Conservation (phyloP, 2,329 filamentous ascomycete species). For the Onygenales sp. region DNA sequence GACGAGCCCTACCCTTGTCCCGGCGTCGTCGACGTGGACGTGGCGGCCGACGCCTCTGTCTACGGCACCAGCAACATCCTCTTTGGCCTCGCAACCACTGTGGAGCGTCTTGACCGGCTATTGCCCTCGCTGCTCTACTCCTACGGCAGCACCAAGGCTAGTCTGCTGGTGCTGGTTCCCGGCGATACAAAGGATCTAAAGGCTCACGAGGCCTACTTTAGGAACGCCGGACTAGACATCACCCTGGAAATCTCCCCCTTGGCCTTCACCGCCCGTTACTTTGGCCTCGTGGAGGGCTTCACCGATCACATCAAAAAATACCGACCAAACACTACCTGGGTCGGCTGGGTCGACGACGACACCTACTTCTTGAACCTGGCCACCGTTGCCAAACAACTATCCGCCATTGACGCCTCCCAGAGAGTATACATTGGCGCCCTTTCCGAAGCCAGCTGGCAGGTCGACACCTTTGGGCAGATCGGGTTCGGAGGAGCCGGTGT, state of each 20-base stretch:
- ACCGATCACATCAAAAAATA: conserved; percentile 27
- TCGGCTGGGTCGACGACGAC: conserved; percentile 36
- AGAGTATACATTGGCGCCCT: conserved; percentile 35
- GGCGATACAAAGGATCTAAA: conserved; percentile 30
- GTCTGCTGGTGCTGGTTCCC: conserved; percentile 32
- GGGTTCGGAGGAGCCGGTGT: conserved; percentile 37
- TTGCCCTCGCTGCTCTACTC: conserved; percentile 34
- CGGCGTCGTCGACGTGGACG: conserved; percentile 30
- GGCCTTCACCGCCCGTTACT: conserved; percentile 35
- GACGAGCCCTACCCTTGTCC: conserved; percentile 26
- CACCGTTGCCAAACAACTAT: conserved; percentile 28
- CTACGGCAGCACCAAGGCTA: conserved; percentile 32
- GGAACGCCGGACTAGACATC: conserved; percentile 32
- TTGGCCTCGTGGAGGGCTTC: conserved; percentile 33
- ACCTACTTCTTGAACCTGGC: conserved; percentile 34
- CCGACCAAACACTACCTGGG: conserved; percentile 32
- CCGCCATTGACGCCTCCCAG: conserved; percentile 29
- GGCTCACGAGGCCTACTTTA: conserved; percentile 32
- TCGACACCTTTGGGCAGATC: conserved; percentile 34
- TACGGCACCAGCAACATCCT: conserved; percentile 33
- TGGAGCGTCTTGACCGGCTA: conserved; percentile 32
- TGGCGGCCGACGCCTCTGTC: conserved; percentile 29
- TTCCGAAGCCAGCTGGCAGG: conserved; percentile 35
- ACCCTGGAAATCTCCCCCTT: conserved; percentile 30
- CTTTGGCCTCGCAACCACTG: conserved; percentile 33